phyloP scores from a whole-genome alignment of 352 stramenopile species.

The Plasmopara viticola region DNA sequence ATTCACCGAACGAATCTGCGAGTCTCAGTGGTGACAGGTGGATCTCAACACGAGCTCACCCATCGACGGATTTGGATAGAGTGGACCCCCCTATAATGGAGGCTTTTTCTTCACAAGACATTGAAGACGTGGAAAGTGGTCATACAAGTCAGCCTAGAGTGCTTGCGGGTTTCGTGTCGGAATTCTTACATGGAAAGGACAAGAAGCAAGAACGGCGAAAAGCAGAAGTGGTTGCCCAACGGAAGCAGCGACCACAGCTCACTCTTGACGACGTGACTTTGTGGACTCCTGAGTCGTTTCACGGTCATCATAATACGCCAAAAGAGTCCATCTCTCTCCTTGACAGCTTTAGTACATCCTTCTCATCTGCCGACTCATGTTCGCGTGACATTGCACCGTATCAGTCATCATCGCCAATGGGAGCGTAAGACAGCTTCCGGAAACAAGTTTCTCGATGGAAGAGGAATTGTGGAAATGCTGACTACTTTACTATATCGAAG shows the following conservation, averaged over 20 bases:
- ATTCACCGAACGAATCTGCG: slow-evolving; percentile 19
- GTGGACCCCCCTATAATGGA: slow-evolving; percentile 33
- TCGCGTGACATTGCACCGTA: slow-evolving; percentile 17
- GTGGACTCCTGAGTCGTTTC: slow-evolving; percentile 15
- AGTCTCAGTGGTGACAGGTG: slow-evolving; percentile 23
- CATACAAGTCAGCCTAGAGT: slow-evolving; percentile 9
- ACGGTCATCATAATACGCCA: slow-evolving; percentile 21
- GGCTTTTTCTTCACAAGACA: slow-evolving; percentile 25
- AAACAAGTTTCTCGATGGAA: too few species aligned
- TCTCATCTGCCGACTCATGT: slow-evolving; percentile 26
- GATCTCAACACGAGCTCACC: slow-evolving; percentile 13
- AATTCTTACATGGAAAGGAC: slow-evolving; percentile 17
- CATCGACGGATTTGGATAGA: slow-evolving; percentile 17
- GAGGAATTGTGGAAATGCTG: too few species aligned
- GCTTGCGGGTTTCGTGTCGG: slow-evolving; percentile 20
- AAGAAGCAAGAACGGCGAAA: slow-evolving; percentile 20
- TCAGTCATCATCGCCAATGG: slow-evolving; percentile 19
- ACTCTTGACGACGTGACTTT: slow-evolving; percentile 25
- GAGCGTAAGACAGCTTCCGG: slow-evolving; percentile 4
- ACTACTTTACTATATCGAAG: too few species aligned
- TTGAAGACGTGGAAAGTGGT: slow-evolving; percentile 33
- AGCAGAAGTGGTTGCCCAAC: slow-evolving; percentile 11
- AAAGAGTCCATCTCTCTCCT: slow-evolving; percentile 38
- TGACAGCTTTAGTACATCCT: slow-evolving; percentile 29
- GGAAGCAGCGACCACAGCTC: slow-evolving; percentile 21